These are phyloP conservation scores for Hawksworthiomyces lignivorus DNA, from an alignment of 2,329 filamentous ascomycete species.

Conservation along the genomic window DNA sequence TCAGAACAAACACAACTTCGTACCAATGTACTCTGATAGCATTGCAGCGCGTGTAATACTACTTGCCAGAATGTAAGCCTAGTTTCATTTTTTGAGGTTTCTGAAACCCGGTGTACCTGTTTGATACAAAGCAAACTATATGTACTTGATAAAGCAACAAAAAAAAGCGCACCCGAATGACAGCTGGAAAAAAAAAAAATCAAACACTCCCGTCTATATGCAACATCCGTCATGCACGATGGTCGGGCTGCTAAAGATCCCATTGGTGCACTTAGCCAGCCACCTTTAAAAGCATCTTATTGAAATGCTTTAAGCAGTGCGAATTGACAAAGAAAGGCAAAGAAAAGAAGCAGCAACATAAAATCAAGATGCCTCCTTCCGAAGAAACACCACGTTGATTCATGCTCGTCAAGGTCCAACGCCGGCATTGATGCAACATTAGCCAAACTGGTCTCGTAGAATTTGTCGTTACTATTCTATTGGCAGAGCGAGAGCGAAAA, in stretches of 20 bases:
- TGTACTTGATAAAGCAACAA: not conserved
- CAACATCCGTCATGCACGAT: constrained; percentile 11
- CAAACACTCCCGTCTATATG: constrained; percentile 12
- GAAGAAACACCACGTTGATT: not conserved
- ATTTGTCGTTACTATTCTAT: not conserved
- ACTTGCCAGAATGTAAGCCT: too few relatives aligned
- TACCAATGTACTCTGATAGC: too few relatives aligned
- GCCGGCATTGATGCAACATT: constrained; percentile 11
- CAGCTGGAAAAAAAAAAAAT: not conserved
- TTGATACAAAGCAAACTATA: not conserved
- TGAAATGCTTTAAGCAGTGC: too few relatives aligned
- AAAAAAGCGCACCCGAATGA: not conserved
- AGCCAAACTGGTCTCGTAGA: not conserved
- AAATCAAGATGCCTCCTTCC: not conserved
- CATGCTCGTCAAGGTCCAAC: constrained; percentile 2
- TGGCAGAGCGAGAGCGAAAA: too few relatives aligned
- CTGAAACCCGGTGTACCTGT: too few relatives aligned
- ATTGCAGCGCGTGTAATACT: too few relatives aligned
- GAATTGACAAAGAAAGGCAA: not conserved
- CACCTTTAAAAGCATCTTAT: too few relatives aligned
- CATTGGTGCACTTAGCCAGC: too few relatives aligned
- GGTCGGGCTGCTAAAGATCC: not conserved
- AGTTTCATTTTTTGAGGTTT: too few relatives aligned
- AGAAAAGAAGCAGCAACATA: constrained; percentile 4
- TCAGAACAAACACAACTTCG: too few relatives aligned